Evolutionary conservation across 257 asterid genomes (phyloP), one percentile per base, ranked within the genome.

Genomic region (Cruciata laevipes): DNA sequence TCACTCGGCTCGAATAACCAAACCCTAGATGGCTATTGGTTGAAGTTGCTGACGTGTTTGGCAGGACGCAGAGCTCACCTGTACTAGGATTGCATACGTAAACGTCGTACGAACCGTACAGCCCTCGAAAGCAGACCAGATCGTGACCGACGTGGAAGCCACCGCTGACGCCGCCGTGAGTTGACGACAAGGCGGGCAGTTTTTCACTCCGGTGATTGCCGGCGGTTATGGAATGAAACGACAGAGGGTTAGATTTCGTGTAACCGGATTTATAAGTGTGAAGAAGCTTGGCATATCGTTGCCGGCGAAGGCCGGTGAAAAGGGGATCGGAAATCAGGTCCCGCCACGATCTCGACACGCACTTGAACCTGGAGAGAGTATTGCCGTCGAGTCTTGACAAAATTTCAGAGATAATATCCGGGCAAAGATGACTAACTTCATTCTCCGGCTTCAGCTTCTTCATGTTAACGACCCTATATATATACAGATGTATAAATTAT

Each of bases 1-100:
- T 20, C 9, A 20, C 27, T 20, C 24, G 60, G 20, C 14, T 25
- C 24, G 60, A 55, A 55, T 55, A 55, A 7, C 60, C 60, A 55
- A 55, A 55, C 60, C 60, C 60, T n/a, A 55, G 60, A n/a, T 7
- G 7, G 25, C 27, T 7, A 21, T 21, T 4, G 30, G 20, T 7
- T 55, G 17, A 20, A n/a, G 30, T 27, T 1, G 27, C 24, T 3
- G 60, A 55, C 0, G 60, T 23, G 20, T 55, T 55, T n/a, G 60
- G 60, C 12, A 55, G 20, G 27, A 21, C 60, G 20, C 60, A 20
- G 4, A 55, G 60, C 20, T 55, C 60, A 18, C 6, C 9, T 8
- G 60, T 55, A 55, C 60, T 55, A 55, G 60, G 60, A 55, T 55
- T 55, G 60, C 60, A 55, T n/a, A 55, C 13, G 13, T 21, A 55